These are phyloP conservation scores for Peterozyma xylosa DNA, from an alignment of 805 yeast species.

Conservation along the genomic window DNA sequence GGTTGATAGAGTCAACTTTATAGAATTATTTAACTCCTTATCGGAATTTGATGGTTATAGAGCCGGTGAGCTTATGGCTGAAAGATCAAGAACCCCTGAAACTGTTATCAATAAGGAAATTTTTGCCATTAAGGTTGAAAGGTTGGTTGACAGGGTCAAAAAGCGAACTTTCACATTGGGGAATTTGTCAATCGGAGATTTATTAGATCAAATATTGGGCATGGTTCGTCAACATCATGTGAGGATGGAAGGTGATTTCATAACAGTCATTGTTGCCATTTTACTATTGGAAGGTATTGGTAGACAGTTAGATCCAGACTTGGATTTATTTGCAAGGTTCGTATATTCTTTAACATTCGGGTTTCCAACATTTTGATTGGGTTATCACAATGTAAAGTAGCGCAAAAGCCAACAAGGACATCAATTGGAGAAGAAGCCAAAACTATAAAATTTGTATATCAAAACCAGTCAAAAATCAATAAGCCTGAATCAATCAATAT, in stretches of 20 bases:
- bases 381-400: not conserved
- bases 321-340: constrained; percentile 94
- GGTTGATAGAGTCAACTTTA: constrained; percentile 71
- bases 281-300: constrained; percentile 91
- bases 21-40: constrained; percentile 81
- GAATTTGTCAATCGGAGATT: constrained; percentile 84
- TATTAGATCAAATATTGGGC: constrained; percentile 74
- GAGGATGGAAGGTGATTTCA: constrained; percentile 94
- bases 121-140: constrained; percentile 82
- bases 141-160: constrained; percentile 73
- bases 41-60: constrained; percentile 89
- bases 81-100: constrained; percentile 90
- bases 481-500: not conserved
- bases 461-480: not conserved
- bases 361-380: constrained; percentile 21
- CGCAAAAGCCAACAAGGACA: not conserved
- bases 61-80: constrained; percentile 95
- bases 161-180: constrained; percentile 89
- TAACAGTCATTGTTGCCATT: constrained; percentile 92
- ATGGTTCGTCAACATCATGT: constrained; percentile 96
- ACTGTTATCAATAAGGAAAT: constrained; percentile 79
- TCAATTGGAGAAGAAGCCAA: not conserved
- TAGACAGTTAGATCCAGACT: constrained; percentile 83
- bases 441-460: not conserved
- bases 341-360: constrained; percentile 45